Percentiles rank a stretch among this genome's conserved stretches.
Conservation (phyloP, 1,284 basidiomycete species). For the Trametes polyzona region DNA sequence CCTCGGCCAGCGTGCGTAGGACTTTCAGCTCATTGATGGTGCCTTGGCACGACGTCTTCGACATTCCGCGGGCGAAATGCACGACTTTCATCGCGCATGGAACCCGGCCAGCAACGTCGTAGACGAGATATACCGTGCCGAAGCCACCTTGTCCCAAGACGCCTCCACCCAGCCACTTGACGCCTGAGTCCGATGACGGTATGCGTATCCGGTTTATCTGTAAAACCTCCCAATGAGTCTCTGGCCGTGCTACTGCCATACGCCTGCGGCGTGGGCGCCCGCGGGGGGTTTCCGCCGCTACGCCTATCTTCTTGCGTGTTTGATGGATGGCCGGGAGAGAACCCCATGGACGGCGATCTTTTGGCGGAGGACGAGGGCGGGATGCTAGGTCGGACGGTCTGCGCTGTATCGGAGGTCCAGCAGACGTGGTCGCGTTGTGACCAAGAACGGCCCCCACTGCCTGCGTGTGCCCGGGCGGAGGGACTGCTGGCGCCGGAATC, state of each 20-base stretch:
- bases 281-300: not conserved
- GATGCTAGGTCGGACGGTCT: not conserved
- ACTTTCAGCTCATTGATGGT: slow-evolving; percentile 32
- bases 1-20: slow-evolving; percentile 16
- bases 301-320: slow-evolving; percentile 4
- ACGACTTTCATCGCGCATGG: slow-evolving; percentile 33
- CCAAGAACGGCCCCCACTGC: not conserved
- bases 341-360: not conserved
- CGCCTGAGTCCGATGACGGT: not conserved
- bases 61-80: slow-evolving; percentile 13
- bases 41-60: slow-evolving; percentile 17
- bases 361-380: not conserved
- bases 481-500: not conserved
- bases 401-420: not conserved
- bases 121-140: slow-evolving; percentile 29
- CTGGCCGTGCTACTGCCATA: not conserved
- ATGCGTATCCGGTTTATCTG: slow-evolving; percentile 10
- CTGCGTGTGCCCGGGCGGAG: not conserved
- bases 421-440: not conserved
- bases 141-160: slow-evolving; percentile 29
- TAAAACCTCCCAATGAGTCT: not conserved
- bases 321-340: not conserved
- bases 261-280: not conserved
- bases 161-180: slow-evolving; percentile 23
- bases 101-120: slow-evolving; percentile 9